Base-by-base conservation (phyloP, 2,329 filamentous ascomycete species). In the Aspergillus sp. region DNA sequence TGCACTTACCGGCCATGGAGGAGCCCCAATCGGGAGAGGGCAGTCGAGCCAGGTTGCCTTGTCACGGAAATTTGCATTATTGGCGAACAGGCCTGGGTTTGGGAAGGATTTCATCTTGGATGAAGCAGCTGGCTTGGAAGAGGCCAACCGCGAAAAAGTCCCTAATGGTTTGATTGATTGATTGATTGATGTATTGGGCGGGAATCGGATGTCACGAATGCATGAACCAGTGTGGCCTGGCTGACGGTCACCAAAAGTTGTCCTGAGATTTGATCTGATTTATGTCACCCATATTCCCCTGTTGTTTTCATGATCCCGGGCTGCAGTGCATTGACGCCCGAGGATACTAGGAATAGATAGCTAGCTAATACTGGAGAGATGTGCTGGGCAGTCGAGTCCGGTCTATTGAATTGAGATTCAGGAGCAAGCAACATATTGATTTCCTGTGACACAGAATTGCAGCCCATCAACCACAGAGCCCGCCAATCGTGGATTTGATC, bases 1-100 rank as follows among this genome's bases (percentile, higher is more conserved):
- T 20, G 46, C 46, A 49, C 17, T 15, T 34, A 31, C 32, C 26
- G 15, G 34, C 30, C 34, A 29, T 26, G 10, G 8, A n/a, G 8
- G 25, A 26, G 12, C 25, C 11, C 25, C 25, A 14, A 26, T 26
- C 13, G 25, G 25, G 10, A n/a, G 8, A n/a, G n/a, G n/a, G n/a
- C n/a, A n/a, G n/a, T n/a, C n/a, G n/a, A n/a, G n/a, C n/a, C n/a
- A n/a, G n/a, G n/a, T n/a, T n/a, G n/a, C n/a, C n/a, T n/a, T n/a
- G n/a, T n/a, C 12, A 14, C 12, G 25, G 34, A 32, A 34, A 32
- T 20, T 34, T 35, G 45, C 45, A 48, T 48, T 42, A 32, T 30
- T 35, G 45, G 45, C 45, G 45, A 45, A 47, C 30, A 35, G 43
- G 38, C 38, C 39, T 33, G 36, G 39, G 33, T 41, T 32, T 42